Percentiles rank a stretch among this genome's conserved stretches.
Conservation (phyloP, 2,329 filamentous ascomycete genomes). For the Colletotrichum shisoi region DNA sequence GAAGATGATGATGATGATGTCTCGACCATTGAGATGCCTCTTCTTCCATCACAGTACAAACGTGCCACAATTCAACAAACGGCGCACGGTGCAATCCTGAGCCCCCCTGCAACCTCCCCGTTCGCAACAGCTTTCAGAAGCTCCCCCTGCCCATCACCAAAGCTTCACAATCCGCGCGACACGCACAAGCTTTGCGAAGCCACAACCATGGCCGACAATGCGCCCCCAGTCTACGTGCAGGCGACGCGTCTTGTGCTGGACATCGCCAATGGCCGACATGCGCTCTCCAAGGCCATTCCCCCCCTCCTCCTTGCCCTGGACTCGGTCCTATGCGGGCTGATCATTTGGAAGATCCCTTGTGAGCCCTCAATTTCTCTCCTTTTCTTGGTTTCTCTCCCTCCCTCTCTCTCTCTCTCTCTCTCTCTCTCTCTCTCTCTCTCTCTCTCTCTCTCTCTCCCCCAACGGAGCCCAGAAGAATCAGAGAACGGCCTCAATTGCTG, state of each 20-base stretch:
- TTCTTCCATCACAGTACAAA: not conserved
- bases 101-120: conserved; percentile 10
- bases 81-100: conserved; percentile 20
- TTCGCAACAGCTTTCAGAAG: conserved; percentile 38
- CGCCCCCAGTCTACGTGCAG: conserved; percentile 30
- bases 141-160: conserved; percentile 29
- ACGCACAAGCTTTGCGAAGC: conserved; percentile 20
- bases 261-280: conserved; percentile 59
- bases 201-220: conserved; percentile 36
- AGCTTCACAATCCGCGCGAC: conserved; percentile 10
- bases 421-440: not conserved
- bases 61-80: fast-evolving
- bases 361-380: conserved; percentile 47
- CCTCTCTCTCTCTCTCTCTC: too few relatives aligned
- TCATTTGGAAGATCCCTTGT: conserved; percentile 88
- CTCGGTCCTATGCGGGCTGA: conserved; percentile 72
- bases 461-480: too few relatives aligned
- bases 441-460: not conserved
- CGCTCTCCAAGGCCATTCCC: conserved; percentile 60
- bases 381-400: not conserved
- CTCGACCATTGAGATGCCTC: not conserved
- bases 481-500: conserved; percentile 2
- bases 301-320: conserved; percentile 74
- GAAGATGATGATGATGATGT: not conserved
- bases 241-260: conserved; percentile 49